These are phyloP conservation scores for Stentor coeruleus DNA, from an alignment of 73 alveolate genomes.

Conservation along the genomic window DNA sequence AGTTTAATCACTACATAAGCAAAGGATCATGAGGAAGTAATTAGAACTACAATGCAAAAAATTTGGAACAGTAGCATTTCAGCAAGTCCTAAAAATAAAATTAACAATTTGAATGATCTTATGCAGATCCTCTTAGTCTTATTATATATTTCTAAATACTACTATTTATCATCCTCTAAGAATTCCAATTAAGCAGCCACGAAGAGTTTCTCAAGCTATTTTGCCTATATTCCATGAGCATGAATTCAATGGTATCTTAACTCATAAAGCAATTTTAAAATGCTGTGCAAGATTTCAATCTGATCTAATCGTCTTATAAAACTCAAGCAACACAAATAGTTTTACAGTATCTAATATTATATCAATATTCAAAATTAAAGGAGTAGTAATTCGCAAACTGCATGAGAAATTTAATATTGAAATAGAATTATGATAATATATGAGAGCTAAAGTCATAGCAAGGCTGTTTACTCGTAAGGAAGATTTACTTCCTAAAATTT, in stretches of 20 bases:
- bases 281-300: slow-evolving; percentile 62
- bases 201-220: slow-evolving; percentile 86
- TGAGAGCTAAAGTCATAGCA: background rate
- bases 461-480: background rate
- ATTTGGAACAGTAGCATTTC: slow-evolving; percentile 39
- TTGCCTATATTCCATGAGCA: slow-evolving; percentile 61
- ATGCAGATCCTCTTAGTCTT: slow-evolving; percentile 75
- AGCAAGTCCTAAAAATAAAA: slow-evolving; percentile 50
- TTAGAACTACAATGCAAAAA: slow-evolving; percentile 28
- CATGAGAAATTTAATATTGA: background rate
- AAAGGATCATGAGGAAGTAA: slow-evolving; percentile 69
- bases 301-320: slow-evolving; percentile 69
- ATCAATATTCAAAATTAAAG: slow-evolving; percentile 66
- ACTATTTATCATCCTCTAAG: no score
- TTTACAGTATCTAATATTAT: slow-evolving; percentile 90
- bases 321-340: slow-evolving; percentile 87
- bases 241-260: slow-evolving; percentile 83
- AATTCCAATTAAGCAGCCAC: slow-evolving; percentile 89
- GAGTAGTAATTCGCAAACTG: background rate
- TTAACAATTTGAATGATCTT: slow-evolving; percentile 56
- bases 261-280: slow-evolving; percentile 83
- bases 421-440: no score
- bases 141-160: no score
- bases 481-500: background rate
- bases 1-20: slow-evolving; percentile 89